A percentile compares a stretch with the other conserved stretches of the same genome.
Conservation (phyloP, 768 basidiomycete genomes). For the Auricularia sp. region DNA sequence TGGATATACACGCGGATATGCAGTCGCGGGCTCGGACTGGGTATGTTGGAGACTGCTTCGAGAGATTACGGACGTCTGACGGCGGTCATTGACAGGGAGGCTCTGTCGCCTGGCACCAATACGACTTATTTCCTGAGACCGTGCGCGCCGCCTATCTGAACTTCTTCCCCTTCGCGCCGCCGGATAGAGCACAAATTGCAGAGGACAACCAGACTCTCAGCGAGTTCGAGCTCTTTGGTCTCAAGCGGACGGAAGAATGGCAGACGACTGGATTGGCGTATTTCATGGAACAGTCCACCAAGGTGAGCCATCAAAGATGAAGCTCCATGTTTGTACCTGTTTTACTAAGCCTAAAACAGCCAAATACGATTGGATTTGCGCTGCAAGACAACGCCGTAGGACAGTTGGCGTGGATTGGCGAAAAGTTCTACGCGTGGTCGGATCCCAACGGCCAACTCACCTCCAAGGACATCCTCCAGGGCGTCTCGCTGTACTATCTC, state of each 20-base stretch:
- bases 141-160: conserved; percentile 10
- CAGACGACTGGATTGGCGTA: conserved; percentile 6
- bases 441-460: conserved; percentile 9
- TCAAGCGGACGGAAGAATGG: background rate
- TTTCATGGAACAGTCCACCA: background rate
- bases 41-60: conserved; percentile 3
- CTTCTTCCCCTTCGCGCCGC: conserved; percentile 7
- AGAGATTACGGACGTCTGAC: background rate
- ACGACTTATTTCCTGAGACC: conserved; percentile 4
- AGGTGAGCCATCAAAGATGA: background rate
- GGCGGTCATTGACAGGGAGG: background rate
- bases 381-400: conserved; percentile 19
- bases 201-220: background rate
- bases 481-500: conserved; percentile 19
- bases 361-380: conserved; percentile 19
- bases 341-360: too few species aligned
- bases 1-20: conserved; percentile 15
- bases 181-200: background rate
- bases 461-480: conserved; percentile 12
- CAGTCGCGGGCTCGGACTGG: conserved; percentile 17
- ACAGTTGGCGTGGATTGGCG: conserved; percentile 19
- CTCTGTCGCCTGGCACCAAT: conserved; percentile 6
- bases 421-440: conserved; percentile 12
- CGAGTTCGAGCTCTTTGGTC: conserved; percentile 2
- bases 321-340: too few species aligned